These are phyloP conservation scores for Hypoxylon sp. DNA, from an alignment of 2,329 filamentous ascomycete genomes.

Conservation along the genomic window DNA sequence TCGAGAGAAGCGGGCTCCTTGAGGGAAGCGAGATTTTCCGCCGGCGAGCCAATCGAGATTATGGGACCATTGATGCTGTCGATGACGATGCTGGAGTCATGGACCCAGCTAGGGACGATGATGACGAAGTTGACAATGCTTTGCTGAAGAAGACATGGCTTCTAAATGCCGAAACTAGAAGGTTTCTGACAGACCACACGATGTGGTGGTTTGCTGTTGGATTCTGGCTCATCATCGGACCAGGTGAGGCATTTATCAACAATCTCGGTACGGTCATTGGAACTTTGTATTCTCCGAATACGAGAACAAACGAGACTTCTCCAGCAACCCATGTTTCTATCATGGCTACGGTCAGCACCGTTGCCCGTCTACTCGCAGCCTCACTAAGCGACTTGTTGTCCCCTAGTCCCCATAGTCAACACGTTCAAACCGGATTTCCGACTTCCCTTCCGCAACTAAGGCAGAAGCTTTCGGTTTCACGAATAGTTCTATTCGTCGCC, in stretches of 20 bases:
- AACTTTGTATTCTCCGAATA: constrained; percentile 78
- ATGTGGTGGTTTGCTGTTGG: constrained; percentile 96
- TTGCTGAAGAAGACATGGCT: constrained; percentile 88
- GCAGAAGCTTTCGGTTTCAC: constrained; percentile 75
- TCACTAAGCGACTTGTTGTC: constrained; percentile 91
- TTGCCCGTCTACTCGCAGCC: constrained; percentile 91
- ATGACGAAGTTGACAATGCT: constrained; percentile 61
- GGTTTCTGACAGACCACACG: constrained; percentile 87
- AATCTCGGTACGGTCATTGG: constrained; percentile 95
- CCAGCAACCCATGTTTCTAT: constrained; percentile 93
- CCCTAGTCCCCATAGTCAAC: constrained; percentile 73
- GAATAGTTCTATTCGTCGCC: constrained; percentile 82
- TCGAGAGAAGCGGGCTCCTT: constrained; percentile 89
- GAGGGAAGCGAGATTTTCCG: constrained; percentile 81
- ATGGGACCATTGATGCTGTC: constrained; percentile 70
- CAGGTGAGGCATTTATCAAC: constrained; percentile 98
- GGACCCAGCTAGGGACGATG: constrained; percentile 57
- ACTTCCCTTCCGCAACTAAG: constrained; percentile 54
- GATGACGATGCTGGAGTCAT: constrained; percentile 62
- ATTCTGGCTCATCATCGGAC: constrained; percentile 93
- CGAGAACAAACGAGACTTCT: constrained; percentile 67
- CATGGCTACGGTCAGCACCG: constrained; percentile 88
- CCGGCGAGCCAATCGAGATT: constrained; percentile 68
- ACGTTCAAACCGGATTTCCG: constrained; percentile 63
- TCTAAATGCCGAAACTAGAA: constrained; percentile 89